A percentile compares a stretch with the other conserved stretches of the same genome.
phyloP scores from a whole-genome alignment of 352 stramenopile species.

The Globisporangium cylindrosporum region DNA sequence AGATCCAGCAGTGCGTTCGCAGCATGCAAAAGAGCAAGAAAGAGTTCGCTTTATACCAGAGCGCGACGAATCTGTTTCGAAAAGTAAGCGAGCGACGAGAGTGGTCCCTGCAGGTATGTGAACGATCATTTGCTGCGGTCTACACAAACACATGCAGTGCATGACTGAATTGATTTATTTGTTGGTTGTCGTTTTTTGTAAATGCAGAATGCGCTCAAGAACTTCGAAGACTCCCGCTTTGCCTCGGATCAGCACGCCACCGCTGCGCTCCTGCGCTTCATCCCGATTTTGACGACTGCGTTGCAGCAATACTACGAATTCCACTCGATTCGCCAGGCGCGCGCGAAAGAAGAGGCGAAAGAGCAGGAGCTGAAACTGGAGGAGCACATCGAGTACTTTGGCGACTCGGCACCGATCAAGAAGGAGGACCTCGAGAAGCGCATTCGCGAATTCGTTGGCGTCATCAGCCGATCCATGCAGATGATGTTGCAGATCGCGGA shows the following conservation, averaged over 20 bases:
- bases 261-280: constrained; percentile 31
- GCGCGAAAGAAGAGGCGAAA: constrained; percentile 42
- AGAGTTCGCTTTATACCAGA: constrained; percentile 33
- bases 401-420: constrained; percentile 55
- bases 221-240: constrained; percentile 24
- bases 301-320: constrained; percentile 59
- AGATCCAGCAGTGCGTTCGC: constrained; percentile 15
- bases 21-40: constrained; percentile 24
- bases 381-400: constrained; percentile 60
- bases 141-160: no score
- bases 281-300: constrained; percentile 44
- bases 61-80: constrained; percentile 25
- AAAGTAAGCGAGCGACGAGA: constrained; percentile 26
- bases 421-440: constrained; percentile 61
- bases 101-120: constrained; percentile 15
- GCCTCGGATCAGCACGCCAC: constrained; percentile 29
- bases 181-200: background rate
- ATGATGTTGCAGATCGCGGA: constrained; percentile 53
- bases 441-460: constrained; percentile 59
- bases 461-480: constrained; percentile 54
- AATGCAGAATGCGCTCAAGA: constrained; percentile 18
- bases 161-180: background rate
- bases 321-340: constrained; percentile 47
- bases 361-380: constrained; percentile 43
- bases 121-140: background rate